These are phyloP conservation scores for Pichia rugopelliculosa DNA, from an alignment of 805 yeast genomes.

Conservation along the genomic window DNA sequence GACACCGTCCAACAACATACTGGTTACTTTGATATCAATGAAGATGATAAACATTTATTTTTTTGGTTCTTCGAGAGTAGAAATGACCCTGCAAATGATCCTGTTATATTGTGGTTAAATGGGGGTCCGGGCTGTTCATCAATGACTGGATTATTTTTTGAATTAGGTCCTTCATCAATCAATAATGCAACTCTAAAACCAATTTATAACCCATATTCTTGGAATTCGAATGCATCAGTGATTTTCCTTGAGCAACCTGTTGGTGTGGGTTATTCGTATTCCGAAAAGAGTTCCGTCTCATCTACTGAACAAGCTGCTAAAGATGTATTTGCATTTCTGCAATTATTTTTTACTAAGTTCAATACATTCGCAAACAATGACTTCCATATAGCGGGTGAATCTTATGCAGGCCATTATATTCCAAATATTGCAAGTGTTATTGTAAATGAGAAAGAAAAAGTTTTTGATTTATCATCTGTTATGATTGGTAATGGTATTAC, in stretches of 20 bases:
- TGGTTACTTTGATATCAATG: conserved; percentile 70
- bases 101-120: conserved; percentile 81
- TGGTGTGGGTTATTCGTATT: conserved; percentile 69
- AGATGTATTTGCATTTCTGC: conserved; percentile 74
- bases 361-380: conserved; percentile 43
- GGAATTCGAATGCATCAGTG: conserved; percentile 82
- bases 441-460: conserved; percentile 47
- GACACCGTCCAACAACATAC: conserved; percentile 78
- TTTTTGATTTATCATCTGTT: conserved; percentile 64
- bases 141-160: conserved; percentile 78
- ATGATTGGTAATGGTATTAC: conserved; percentile 89
- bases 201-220: conserved; percentile 63
- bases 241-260: conserved; percentile 87
- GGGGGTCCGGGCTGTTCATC: conserved; percentile 97
- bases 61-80: conserved; percentile 79
- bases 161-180: conserved; percentile 75
- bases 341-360: conserved; percentile 72
- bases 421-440: conserved; percentile 86
- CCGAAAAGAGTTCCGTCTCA: conserved; percentile 41
- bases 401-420: conserved; percentile 90
- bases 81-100: conserved; percentile 81
- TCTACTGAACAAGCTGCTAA: conserved; percentile 77
- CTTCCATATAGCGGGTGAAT: conserved; percentile 90
- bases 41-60: conserved; percentile 73
- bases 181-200: conserved; percentile 51